A percentile compares a stretch with the other conserved stretches of the same genome.
These are phyloP conservation scores for Circinella umbellata DNA, from an alignment of 371 early-diverging fungal genomes.

Conservation along the genomic window DNA sequence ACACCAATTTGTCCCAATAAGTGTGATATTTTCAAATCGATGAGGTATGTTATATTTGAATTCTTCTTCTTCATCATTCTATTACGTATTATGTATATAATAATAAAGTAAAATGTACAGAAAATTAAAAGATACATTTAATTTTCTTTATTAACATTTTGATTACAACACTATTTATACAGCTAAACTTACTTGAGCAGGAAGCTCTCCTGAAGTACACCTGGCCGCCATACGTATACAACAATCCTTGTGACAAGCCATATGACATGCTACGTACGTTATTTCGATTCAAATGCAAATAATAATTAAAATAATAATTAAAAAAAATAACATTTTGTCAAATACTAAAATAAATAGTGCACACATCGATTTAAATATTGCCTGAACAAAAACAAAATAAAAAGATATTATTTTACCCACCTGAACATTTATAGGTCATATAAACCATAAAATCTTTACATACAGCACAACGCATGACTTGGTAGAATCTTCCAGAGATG, in stretches of 20 bases:
- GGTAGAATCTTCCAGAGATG: slow-evolving; percentile 83
- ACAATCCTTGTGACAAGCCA: slow-evolving; percentile 94
- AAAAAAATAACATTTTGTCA: neutral
- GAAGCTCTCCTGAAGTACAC: slow-evolving; percentile 79
- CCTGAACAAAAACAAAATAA: neutral
- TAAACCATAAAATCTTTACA: slow-evolving; percentile 92
- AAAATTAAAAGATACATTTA: too few species aligned
- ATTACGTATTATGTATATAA: slow-evolving; percentile 35
- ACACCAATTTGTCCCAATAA: slow-evolving; percentile 91
- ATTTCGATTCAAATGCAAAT: neutral
- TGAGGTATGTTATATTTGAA: slow-evolving; percentile 94
- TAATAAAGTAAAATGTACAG: too few species aligned
- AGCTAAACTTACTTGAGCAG: slow-evolving; percentile 41
- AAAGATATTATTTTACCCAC: slow-evolving; percentile 35
- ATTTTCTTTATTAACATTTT: too few species aligned
- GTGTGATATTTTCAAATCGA: slow-evolving; percentile 81
- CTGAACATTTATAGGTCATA: slow-evolving; percentile 91
- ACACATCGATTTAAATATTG: neutral
- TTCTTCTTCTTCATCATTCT: slow-evolving; percentile 59
- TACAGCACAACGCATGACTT: slow-evolving; percentile 94
- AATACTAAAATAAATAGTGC: neutral
- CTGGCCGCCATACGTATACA: slow-evolving; percentile 84
- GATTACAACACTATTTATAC: too few species aligned
- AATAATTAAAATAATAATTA: neutral
- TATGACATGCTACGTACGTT: slow-evolving; percentile 92